Evolutionary conservation across 768 basidiomycete genomes (phyloP), one percentile per base, ranked within the genome.

Genomic region (Suillus brevipes): DNA sequence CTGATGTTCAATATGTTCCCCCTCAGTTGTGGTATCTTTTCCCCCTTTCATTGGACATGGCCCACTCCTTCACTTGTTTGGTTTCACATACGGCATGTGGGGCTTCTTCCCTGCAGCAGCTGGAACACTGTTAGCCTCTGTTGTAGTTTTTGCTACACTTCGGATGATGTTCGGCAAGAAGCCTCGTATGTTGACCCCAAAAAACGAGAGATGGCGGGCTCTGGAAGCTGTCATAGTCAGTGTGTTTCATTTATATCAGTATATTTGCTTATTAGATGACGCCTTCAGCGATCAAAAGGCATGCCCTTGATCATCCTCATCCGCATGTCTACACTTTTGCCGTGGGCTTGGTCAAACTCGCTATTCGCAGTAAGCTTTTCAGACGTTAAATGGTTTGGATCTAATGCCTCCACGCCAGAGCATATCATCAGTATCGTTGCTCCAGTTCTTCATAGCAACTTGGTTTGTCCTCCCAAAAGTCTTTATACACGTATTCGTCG

Each of bases 341-440:
- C 94, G 4, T 94, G 92, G 90, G 89, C 90, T 0, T 95, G 94
- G 71, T 87, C 89, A 23, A 94, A 93, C 65, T 80, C 88, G 1
- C 79, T 95, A n/a, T 92, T 92, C 71, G 87, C 91, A 31, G 90
- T 90, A 68, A 78, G 88, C 80, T 58, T 38, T 66, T 56, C 14
- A 25, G 38, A 42, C 55, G 42, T 58, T 49, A 58, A 62, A 7
- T 65, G 4, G 49, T 61, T 40, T 60, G 49, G 38, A 57, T 13
- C 60, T 70, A 53, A 70, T 8, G n/a, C 42, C 20, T 62, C 55
- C 18, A 60, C 42, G 61, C 61, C 63, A 92, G 85, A 90, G 89
- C 40, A 91, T 95, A 62, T 83, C 87, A 72, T 78, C 89, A 7
- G 92, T 95, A 12, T 79, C 86, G 4, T 72, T 95, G 3, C 85